Conservation (phyloP, 2,329 filamentous ascomycete species). For the Phoma herbarum region DNA sequence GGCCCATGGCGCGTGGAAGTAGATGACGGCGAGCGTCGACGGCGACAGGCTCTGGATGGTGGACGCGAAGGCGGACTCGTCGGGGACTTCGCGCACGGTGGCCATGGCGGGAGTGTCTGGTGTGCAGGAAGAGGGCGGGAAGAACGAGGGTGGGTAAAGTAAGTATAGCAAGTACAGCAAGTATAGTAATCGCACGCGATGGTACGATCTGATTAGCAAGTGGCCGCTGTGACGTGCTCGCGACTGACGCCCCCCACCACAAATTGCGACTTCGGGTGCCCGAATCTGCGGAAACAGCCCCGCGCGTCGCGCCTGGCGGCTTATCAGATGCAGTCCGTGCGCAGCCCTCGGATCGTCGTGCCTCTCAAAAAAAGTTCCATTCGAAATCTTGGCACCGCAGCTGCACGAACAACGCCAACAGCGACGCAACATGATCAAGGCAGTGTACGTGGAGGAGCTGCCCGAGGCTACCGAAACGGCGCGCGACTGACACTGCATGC, state of each 20-base stretch:
- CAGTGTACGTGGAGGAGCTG: conserved; percentile 34
- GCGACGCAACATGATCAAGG: conserved; percentile 41
- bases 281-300: conserved; percentile 1
- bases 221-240: conserved; percentile 12
- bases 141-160: neutral
- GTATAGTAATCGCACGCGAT: neutral
- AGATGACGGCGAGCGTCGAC: conserved; percentile 80
- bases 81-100: conserved; percentile 78
- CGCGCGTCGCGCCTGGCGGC: conserved; percentile 1
- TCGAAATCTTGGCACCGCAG: conserved; percentile 11
- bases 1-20: conserved; percentile 97
- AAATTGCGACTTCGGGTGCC: conserved; percentile 8
- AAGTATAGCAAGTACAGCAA: too few relatives aligned
- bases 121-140: neutral
- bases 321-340: conserved; percentile 20
- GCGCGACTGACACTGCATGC: conserved; percentile 11
- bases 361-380: conserved; percentile 19
- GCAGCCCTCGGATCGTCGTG: neutral
- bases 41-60: conserved; percentile 73
- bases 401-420: conserved; percentile 12
- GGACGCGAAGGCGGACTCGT: conserved; percentile 75
- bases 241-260: conserved; percentile 5
- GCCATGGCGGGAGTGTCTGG: conserved; percentile 39
- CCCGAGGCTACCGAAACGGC: fast-evolving
- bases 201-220: conserved; percentile 35